A percentile compares a stretch with the other conserved stretches of the same genome.
These are phyloP conservation scores for Bipolaris oryzae DNA, from an alignment of 2,329 filamentous ascomycete genomes.

Conservation along the genomic window DNA sequence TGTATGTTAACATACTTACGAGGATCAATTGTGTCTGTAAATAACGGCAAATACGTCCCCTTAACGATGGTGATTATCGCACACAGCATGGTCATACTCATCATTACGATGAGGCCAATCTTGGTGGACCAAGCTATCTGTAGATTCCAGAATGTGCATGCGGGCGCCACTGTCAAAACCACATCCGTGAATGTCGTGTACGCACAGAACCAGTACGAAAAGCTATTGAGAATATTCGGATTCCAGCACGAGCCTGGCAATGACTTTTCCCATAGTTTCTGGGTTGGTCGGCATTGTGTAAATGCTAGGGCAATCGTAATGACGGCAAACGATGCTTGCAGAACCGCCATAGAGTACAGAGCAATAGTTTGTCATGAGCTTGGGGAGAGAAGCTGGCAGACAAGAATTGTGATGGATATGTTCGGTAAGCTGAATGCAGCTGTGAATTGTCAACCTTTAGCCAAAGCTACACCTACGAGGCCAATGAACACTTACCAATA, in stretches of 20 bases:
- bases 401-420: not conserved
- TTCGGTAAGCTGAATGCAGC: not conserved
- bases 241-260: slow-evolving; percentile 13
- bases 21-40: slow-evolving; percentile 8
- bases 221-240: slow-evolving; percentile 13
- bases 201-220: slow-evolving; percentile 16
- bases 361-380: not conserved
- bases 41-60: slow-evolving; percentile 12
- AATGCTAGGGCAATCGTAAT: slow-evolving; percentile 14
- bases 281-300: slow-evolving; percentile 11
- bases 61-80: slow-evolving; percentile 15
- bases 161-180: slow-evolving; percentile 11
- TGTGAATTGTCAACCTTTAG: not conserved
- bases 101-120: slow-evolving; percentile 8
- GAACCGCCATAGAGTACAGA: not conserved
- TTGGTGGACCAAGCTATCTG: slow-evolving; percentile 17
- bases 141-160: slow-evolving; percentile 10
- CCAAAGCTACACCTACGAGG: not conserved
- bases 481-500: not conserved
- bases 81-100: slow-evolving; percentile 17
- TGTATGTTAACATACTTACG: not conserved
- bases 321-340: not conserved
- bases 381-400: not conserved
- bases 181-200: slow-evolving; percentile 16
- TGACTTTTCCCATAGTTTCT: slow-evolving; percentile 14